Evolutionary conservation across 129 eudicot species (phyloP).

Genomic region (Cynara cardunculus): DNA sequence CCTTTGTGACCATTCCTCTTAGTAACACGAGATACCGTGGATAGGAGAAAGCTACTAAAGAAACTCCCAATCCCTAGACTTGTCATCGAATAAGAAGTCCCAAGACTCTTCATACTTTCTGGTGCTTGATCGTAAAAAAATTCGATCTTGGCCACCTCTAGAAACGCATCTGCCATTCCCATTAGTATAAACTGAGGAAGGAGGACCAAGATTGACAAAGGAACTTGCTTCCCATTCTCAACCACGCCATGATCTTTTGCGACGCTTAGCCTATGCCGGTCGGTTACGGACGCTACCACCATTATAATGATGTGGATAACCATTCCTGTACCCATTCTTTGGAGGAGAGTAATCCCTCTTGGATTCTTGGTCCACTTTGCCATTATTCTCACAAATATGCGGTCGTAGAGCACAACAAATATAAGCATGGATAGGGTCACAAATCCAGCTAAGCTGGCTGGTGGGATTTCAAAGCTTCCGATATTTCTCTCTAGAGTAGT

Average conservation of each 20-base stretch:
- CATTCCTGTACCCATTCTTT: conserved; percentile 74
- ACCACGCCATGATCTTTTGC: conserved; percentile 61
- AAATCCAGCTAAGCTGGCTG: conserved; percentile 67
- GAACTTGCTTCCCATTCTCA: conserved; percentile 49
- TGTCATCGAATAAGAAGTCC: conserved; percentile 68
- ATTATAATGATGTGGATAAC: conserved; percentile 57
- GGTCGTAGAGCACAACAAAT: conserved; percentile 58
- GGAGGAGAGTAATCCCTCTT: conserved; percentile 71
- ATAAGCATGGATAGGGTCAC: conserved; percentile 65
- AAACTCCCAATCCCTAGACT: conserved; percentile 69
- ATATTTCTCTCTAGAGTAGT: conserved; percentile 55
- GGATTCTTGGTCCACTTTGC: conserved; percentile 65
- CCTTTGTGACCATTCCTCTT: conserved; percentile 51
- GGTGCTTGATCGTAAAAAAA: conserved; percentile 92
- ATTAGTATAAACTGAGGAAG: conserved; percentile 70
- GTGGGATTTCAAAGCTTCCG: conserved; percentile 56
- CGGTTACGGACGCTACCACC: conserved; percentile 54
- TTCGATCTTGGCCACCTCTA: conserved; percentile 75
- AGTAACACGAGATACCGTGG: conserved; percentile 55
- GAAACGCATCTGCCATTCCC: conserved; percentile 71
- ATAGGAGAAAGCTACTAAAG: conserved; percentile 51
- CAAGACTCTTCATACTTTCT: conserved; percentile 77
- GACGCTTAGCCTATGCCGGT: conserved; percentile 46
- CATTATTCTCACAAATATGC: conserved; percentile 43
- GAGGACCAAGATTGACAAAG: conserved; percentile 51